These are phyloP conservation scores for Saksenaea vasiformis DNA, from an alignment of 371 early-diverging fungal genomes.

Conservation along the genomic window DNA sequence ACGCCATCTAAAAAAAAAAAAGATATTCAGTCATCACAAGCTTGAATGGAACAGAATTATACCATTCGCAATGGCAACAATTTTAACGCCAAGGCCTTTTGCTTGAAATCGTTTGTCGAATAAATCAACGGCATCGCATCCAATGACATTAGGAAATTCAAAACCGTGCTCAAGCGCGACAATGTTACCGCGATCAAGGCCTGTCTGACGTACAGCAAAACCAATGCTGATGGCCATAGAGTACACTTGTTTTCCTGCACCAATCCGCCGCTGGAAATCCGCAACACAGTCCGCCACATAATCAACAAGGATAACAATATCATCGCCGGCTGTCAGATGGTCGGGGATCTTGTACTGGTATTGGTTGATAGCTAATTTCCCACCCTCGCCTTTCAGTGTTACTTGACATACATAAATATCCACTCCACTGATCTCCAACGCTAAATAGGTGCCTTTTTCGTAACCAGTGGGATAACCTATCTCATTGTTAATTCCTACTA, in stretches of 20 bases:
- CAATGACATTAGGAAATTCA: constrained; percentile 48
- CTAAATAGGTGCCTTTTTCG: constrained; percentile 88
- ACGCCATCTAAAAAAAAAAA: constrained; percentile 72
- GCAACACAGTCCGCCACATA: constrained; percentile 79
- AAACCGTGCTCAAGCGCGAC: constrained; percentile 43
- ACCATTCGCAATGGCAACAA: constrained; percentile 75
- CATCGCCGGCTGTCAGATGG: constrained; percentile 69
- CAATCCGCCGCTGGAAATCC: constrained; percentile 47
- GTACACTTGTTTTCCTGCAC: constrained; percentile 42
- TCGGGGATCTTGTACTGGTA: constrained; percentile 81
- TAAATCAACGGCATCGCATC: constrained; percentile 46
- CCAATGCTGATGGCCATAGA: constrained; percentile 53
- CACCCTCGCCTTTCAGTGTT: constrained; percentile 49
- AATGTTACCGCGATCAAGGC: constrained; percentile 38
- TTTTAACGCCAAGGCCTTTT: constrained; percentile 46
- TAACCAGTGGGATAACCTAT: constrained; percentile 77
- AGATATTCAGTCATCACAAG: neutral
- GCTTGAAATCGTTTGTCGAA: constrained; percentile 42
- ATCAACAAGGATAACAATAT: constrained; percentile 73
- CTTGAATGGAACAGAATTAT: constrained; percentile 20
- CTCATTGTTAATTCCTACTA: neutral
- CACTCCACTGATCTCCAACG: constrained; percentile 92
- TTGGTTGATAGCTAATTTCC: constrained; percentile 51
- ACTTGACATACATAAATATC: constrained; percentile 55
- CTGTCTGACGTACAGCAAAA: constrained; percentile 49